Base-by-base conservation (phyloP, 108 stramenopile species). In the Cafeteria roenbergensis region DNA sequence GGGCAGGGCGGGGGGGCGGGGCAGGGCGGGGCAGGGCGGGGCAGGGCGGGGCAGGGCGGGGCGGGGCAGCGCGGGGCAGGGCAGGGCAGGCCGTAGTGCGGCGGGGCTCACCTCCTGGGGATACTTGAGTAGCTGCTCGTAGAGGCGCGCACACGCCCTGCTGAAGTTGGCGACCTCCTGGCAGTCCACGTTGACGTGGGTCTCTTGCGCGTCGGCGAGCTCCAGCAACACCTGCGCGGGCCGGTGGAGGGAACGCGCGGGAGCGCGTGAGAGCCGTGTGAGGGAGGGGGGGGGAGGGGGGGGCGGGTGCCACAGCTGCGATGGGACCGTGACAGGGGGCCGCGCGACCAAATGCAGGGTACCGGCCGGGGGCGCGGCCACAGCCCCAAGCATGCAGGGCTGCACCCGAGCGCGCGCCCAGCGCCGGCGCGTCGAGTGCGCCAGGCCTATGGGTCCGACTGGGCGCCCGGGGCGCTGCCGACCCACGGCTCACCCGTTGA, bases 21-120 rank as follows among this genome's bases (percentile, higher is more conserved):
- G n/a, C n/a, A n/a, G n/a, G n/a, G n/a, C n/a, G n/a, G n/a, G n/a
- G n/a, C n/a, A n/a, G n/a, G n/a, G n/a, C n/a, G n/a, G n/a, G n/a
- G n/a, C n/a, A n/a, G n/a, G n/a, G n/a, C n/a, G n/a, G n/a, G n/a
- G n/a, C n/a, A n/a, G n/a, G n/a, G n/a, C n/a, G n/a, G n/a, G n/a
- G n/a, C n/a, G n/a, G n/a, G n/a, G n/a, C n/a, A n/a, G n/a, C n/a
- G n/a, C n/a, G n/a, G n/a, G n/a, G n/a, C n/a, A n/a, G n/a, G n/a
- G n/a, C n/a, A n/a, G n/a, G n/a, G n/a, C n/a, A n/a, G n/a, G n/a
- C n/a, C n/a, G n/a, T n/a, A n/a, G n/a, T n/a, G n/a, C n/a, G n/a
- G n/a, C n/a, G n/a, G n/a, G n/a, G n/a, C n/a, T n/a, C n/a, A 96
- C 82, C 73, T 99, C 95, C 68, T 88, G 82, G 26, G 95, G 94